phyloP scores from a whole-genome alignment of 495 filamentous ascomycete species.

The Penicillium subrubescens region DNA sequence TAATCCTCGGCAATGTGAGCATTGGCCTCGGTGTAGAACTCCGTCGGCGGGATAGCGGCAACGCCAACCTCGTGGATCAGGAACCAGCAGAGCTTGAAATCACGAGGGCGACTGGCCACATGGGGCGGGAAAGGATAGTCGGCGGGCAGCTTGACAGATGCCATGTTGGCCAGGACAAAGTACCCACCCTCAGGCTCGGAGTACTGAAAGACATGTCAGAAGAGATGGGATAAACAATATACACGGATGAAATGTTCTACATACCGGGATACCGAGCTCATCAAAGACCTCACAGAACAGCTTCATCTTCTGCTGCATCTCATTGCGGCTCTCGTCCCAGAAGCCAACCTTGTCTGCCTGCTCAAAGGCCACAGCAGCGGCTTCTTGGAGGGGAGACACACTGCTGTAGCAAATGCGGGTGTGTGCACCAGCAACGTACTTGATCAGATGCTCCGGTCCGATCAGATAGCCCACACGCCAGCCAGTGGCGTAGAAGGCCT shows the following conservation, averaged over 20 bases:
- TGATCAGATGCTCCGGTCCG: slow-evolving; percentile 83
- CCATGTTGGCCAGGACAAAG: slow-evolving; percentile 91
- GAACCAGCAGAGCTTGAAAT: slow-evolving; percentile 96
- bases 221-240: background rate
- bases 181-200: slow-evolving; percentile 94
- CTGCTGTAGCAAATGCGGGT: slow-evolving; percentile 95
- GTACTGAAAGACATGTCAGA: slow-evolving; percentile 50
- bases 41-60: slow-evolving; percentile 92
- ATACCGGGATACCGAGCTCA: slow-evolving; percentile 79
- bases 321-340: slow-evolving; percentile 80
- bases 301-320: slow-evolving; percentile 89
- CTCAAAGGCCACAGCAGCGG: slow-evolving; percentile 94
- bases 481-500: slow-evolving; percentile 97
- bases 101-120: slow-evolving; percentile 79
- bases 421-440: slow-evolving; percentile 89
- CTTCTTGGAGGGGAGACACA: slow-evolving; percentile 92
- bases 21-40: slow-evolving; percentile 89
- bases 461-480: slow-evolving; percentile 98
- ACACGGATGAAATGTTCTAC: slow-evolving; percentile 14
- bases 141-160: slow-evolving; percentile 76
- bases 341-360: slow-evolving; percentile 80
- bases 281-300: slow-evolving; percentile 85
- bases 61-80: slow-evolving; percentile 94
- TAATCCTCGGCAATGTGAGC: slow-evolving; percentile 88
- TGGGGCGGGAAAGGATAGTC: slow-evolving; percentile 87